These are phyloP conservation scores for Ganoderma boninense DNA, from an alignment of 1,284 basidiomycete genomes.

Conservation along the genomic window DNA sequence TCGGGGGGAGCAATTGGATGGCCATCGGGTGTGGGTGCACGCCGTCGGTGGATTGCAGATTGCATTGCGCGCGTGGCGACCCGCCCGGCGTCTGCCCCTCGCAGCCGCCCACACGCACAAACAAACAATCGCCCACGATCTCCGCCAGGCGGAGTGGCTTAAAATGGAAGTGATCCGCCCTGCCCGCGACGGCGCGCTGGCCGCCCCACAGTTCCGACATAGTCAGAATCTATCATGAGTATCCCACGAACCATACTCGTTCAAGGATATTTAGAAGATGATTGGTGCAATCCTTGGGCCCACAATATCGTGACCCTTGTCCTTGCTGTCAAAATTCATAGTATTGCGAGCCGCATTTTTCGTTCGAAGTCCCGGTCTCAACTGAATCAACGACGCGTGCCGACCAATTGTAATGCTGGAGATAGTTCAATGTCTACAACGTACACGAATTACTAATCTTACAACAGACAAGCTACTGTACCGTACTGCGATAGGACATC, in stretches of 20 bases:
- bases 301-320: too few relatives aligned
- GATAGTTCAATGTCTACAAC: neutral
- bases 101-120: constrained; percentile 10
- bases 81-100: neutral
- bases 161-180: too few relatives aligned
- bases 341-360: too few relatives aligned
- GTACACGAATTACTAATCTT: constrained; percentile 15
- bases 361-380: neutral
- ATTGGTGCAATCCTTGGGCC: too few relatives aligned
- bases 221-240: too few relatives aligned
- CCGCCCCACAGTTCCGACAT: too few relatives aligned
- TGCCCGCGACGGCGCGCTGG: too few relatives aligned
- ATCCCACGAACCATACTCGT: too few relatives aligned
- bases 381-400: neutral
- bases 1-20: constrained; percentile 15
- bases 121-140: constrained; percentile 1
- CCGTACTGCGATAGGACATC: neutral
- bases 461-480: constrained; percentile 10
- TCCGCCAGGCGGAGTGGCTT: too few relatives aligned
- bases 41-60: neutral
- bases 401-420: neutral
- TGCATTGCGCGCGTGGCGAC: neutral
- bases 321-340: too few relatives aligned
- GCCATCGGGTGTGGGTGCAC: constrained; percentile 7
- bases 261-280: too few relatives aligned